Evolutionary conservation across 306 rosid genomes (phyloP).

Genomic region (Potentilla sterilis): DNA sequence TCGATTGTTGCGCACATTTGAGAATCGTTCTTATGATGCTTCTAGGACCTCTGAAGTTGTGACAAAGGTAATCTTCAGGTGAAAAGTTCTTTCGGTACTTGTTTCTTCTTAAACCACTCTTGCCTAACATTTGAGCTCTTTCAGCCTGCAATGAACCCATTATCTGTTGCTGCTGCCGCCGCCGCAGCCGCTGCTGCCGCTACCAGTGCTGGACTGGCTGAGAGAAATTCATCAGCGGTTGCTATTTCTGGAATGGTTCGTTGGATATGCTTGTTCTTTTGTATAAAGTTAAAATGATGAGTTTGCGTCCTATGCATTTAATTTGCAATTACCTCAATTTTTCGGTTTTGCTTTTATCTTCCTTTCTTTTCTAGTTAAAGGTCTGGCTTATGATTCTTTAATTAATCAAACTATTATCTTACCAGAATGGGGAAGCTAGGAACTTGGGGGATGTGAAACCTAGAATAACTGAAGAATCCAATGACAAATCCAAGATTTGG

Average conservation of each 20-base stretch:
- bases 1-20: conserved; percentile 56
- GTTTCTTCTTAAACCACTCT: conserved; percentile 10
- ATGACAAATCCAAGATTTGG: conserved; percentile 97
- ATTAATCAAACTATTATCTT: conserved; percentile 23
- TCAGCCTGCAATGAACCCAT: conserved; percentile 79
- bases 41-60: conserved; percentile 77
- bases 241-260: conserved; percentile 84
- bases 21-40: conserved; percentile 68
- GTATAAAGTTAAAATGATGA: background rate
- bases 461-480: conserved; percentile 86
- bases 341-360: background rate
- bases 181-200: conserved; percentile 39
- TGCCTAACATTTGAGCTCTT: conserved; percentile 24
- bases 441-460: conserved; percentile 92
- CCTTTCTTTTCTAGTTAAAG: background rate
- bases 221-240: conserved; percentile 67
- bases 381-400: conserved; percentile 5
- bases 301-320: background rate
- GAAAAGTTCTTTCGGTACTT: conserved; percentile 2
- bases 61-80: conserved; percentile 61
- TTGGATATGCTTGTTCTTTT: conserved; percentile 12
- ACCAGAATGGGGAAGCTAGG: conserved; percentile 83
- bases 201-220: conserved; percentile 64
- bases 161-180: conserved; percentile 60
- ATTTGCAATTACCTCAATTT: conserved; percentile 1